Evolutionary conservation across 75 land plant species (phyloP), one percentile per base, ranked within the genome.

Genomic region (Pinus taeda): DNA sequence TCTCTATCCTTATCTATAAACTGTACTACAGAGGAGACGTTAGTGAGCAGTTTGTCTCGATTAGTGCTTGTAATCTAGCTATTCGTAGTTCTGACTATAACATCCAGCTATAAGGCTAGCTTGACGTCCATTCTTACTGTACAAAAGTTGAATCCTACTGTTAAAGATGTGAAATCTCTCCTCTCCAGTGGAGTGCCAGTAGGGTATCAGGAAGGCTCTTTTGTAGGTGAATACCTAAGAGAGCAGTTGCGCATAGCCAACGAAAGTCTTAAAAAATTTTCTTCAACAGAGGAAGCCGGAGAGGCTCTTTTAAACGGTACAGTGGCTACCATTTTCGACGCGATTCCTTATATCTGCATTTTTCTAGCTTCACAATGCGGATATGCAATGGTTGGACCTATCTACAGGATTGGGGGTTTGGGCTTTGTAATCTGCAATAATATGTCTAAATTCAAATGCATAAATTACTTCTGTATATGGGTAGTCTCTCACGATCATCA

Each of bases 31-130:
- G 95, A 85, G 74, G 93, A 93, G 73, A 86, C 90, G 75, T 86
- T 86, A 5, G 77, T 79, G 63, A 92, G 93, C 82, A 80, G 92
- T 22, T 81, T 94, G 39, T 95, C 90, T 60, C 77, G 95, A 1
- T 56, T 80, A 12, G 97, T 94, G 67, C 79, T 94, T 60, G 71
- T 94, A 57, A 76, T 94, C 24, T 94, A 95, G 97, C 85, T 94
- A 15, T 94, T 92, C 81, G 94, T 94, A 9, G 95, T 94, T 22
- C 75, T 94, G 72, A 94, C 92, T 56, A 82, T 94, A 77, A 94
- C 79, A 22, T 92, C 94, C 57, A 94, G 97, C 81, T 94, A 94
- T 80, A 94, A 92, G 15, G 97, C 97, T 59, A 94, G 87, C 71
- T 80, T 94, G 78, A 92, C 94, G 8, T 91, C 96, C 18, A 88